Base-by-base conservation (phyloP, 2,329 filamentous ascomycete genomes). In the Alternaria angustiovoidea region DNA sequence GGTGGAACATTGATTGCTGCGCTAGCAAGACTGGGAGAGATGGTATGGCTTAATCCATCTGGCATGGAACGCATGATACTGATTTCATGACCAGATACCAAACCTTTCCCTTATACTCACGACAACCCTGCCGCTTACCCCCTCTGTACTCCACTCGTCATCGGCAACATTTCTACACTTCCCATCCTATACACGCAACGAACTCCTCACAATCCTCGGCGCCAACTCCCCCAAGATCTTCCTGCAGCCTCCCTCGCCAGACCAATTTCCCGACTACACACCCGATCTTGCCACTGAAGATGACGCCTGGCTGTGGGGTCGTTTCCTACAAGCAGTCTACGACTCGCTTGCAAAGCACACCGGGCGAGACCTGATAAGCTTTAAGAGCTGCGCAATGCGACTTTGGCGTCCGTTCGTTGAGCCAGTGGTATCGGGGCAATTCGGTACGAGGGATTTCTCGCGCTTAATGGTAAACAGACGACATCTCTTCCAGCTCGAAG, bases 391-490 rank as follows among this genome's bases (percentile, higher is more conserved):
- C 51, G 93, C 91, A 72, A 79, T 87, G 49, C 87, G 89, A 43
- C 85, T 98, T 20, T 99, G 95, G 95, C 89, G 90, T 11, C 86
- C 89, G 4, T 98, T 99, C 78, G 89, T 92, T 1, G 86, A 87
- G 7, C 94, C 94, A 0, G 86, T 98, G 24, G 79, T 89, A 1
- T 87, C 88, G 1, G 91, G 91, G n/a, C 89, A 90, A 8, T 88
- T 90, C 69, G 85, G 86, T 2, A 88, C 91, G 9, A 89, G 90
- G 69, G 93, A 97, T 72, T 97, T 97, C 78, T 89, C 91, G 14
- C 90, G 91, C 63, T 83, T 99, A 7, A 85, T 98, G 57, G 89
- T 94, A 49, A 86, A 88, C 2, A 86, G 89, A 26, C 84, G 90
- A 16, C 81, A 84, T 0, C 83, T 92, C 34, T 91, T 94, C 74